Conservation (phyloP, 352 stramenopile genomes). For the Globisporangium radiosum region DNA sequence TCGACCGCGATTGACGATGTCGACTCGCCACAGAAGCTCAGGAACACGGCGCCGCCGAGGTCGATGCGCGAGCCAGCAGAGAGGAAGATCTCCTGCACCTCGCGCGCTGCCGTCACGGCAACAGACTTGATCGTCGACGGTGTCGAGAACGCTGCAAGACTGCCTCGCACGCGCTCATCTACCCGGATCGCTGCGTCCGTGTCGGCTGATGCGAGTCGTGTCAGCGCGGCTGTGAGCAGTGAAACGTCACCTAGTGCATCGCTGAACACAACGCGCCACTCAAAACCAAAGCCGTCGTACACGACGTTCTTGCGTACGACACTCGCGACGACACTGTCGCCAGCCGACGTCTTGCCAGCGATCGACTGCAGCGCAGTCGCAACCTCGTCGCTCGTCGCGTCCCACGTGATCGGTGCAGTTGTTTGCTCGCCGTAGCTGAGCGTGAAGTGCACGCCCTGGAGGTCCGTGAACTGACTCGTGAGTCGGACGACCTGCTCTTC, state of each 20-base stretch:
- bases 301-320: conserved; percentile 42
- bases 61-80: conserved; percentile 56
- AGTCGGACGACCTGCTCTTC: conserved; percentile 60
- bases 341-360: background rate
- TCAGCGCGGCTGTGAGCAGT: conserved; percentile 16
- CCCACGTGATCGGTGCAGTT: conserved; percentile 24
- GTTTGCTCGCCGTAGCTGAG: conserved; percentile 15
- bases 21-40: conserved; percentile 62
- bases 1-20: conserved; percentile 39
- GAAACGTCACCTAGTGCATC: conserved; percentile 46
- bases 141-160: conserved; percentile 18
- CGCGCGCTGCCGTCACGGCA: conserved; percentile 18
- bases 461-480: conserved; percentile 25
- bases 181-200: conserved; percentile 25
- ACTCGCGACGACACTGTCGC: conserved; percentile 6
- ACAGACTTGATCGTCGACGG: conserved; percentile 18
- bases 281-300: conserved; percentile 48
- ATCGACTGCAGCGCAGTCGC: conserved; percentile 7
- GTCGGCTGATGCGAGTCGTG: conserved; percentile 8
- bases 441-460: conserved; percentile 28
- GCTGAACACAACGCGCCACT: conserved; percentile 66
- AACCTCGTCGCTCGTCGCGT: conserved; percentile 32
- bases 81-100: conserved; percentile 74
- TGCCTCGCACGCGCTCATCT: conserved; percentile 36
- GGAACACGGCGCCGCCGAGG: conserved; percentile 35